phyloP scores from a whole-genome alignment of 129 eudicot genomes.

The Gnaphalium uliginosum region DNA sequence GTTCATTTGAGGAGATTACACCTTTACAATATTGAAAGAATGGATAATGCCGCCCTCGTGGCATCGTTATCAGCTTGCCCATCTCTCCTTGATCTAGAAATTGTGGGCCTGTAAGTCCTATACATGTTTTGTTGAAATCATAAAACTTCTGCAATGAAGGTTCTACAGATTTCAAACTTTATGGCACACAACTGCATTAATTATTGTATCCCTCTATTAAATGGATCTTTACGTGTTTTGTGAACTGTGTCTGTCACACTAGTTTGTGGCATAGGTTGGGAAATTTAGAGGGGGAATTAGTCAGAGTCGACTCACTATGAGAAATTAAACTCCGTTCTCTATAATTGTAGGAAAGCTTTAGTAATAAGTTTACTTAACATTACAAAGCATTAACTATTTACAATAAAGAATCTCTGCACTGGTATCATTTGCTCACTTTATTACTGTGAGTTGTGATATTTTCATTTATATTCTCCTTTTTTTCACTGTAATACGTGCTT shows the following conservation, averaged over 20 bases:
- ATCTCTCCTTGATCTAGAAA: conserved; percentile 70
- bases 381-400: conserved; percentile 1
- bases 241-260: conserved; percentile 17
- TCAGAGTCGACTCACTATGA: background rate
- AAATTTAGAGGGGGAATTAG: background rate
- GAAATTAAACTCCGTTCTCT: background rate
- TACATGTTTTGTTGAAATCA: conserved; percentile 23
- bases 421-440: background rate
- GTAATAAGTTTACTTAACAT: background rate
- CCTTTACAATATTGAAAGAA: conserved; percentile 76
- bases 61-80: conserved; percentile 74
- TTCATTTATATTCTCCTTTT: background rate
- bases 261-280: conserved; percentile 23
- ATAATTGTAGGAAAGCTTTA: conserved; percentile 4
- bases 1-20: conserved; percentile 66
- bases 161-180: background rate
- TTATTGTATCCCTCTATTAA: background rate
- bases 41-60: conserved; percentile 71
- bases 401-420: background rate
- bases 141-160: conserved; percentile 1
- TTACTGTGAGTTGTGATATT: background rate
- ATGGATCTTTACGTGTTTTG: conserved; percentile 2
- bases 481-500: background rate
- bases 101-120: conserved; percentile 89
- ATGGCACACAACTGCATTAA: conserved; percentile 7